Base-by-base conservation (phyloP, 129 eudicot species). In the Artemisia tridentata region DNA sequence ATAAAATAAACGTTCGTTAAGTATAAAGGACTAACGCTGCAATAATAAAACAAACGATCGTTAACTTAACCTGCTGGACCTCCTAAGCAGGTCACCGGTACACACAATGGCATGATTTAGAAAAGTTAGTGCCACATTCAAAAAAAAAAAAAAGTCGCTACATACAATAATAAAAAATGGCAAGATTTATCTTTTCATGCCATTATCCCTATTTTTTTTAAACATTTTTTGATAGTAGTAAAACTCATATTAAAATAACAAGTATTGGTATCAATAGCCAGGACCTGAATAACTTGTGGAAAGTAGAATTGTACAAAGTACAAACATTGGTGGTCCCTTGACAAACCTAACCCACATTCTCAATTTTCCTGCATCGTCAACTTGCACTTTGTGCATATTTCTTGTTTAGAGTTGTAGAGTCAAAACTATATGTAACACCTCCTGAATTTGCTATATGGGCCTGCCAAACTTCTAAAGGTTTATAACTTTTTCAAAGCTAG, bases 281-380 rank as follows among this genome's bases (percentile, higher is more conserved):
- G 57, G 81, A 81, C 69, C 72, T 62, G 75, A 65, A 75, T 81
- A 68, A 72, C 72, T 81, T 72, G 60, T 79, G 71, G 79, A 84
- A 84, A 27, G 31, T 27, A 81, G 84, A 79, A 69, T 78, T 76
- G 86, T 83, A 76, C 88, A 84, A 23, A 86, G 86, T 86, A 86
- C 88, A 84, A 71, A 76, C 79, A 65, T 43, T 54, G 79, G 79
- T 65, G 79, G 54, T 49, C 58, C 79, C 72, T 23, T 61, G 27
- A 60, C 21, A 55, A 54, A 59, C 82, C 68, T 67, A 79, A 73
- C 50, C 75, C 73, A 75, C 54, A 65, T 55, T 65, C 56, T 50
- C 20, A 38, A 75, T 65, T 65, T 17, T 54, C 1, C 16, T 74
- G 79, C 78, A 74, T 20, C 45, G 21, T 45, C 10, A 15, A 58